Evolutionary conservation across 2,329 filamentous ascomycete genomes (phyloP).

Genomic region (Ophiobolus disseminans): DNA sequence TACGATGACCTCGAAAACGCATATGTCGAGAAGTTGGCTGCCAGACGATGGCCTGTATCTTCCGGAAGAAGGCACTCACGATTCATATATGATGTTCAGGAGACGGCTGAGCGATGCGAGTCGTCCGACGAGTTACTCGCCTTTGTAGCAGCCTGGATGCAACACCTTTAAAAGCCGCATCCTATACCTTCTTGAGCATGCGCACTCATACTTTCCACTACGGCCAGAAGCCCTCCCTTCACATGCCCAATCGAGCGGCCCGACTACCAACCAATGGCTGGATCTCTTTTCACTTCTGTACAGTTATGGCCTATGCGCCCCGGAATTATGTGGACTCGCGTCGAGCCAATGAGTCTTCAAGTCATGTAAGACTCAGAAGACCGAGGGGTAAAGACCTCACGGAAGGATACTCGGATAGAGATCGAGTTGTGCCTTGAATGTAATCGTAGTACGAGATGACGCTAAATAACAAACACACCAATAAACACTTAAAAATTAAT

Average conservation of each 20-base stretch:
- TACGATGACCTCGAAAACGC: constrained; percentile 20
- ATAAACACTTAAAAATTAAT: background rate
- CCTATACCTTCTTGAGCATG: too few species aligned
- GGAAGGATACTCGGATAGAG: background rate
- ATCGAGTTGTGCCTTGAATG: background rate
- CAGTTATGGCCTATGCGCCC: too few species aligned
- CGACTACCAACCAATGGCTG: constrained; percentile 25
- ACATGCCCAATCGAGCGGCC: constrained; percentile 11
- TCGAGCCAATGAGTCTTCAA: too few species aligned
- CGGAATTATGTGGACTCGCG: too few species aligned
- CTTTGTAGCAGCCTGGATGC: constrained; percentile 14
- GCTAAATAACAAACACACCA: background rate
- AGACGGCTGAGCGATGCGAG: constrained; percentile 15
- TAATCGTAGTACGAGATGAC: constrained; percentile 3
- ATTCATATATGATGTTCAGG: constrained; percentile 24
- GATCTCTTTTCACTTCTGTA: too few species aligned
- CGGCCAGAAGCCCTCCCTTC: too few species aligned
- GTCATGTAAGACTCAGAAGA: background rate
- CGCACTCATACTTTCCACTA: background rate
- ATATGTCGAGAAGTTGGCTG: constrained; percentile 30
- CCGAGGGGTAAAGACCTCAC: background rate
- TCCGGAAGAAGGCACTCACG: constrained; percentile 26
- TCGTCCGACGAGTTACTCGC: constrained; percentile 33
- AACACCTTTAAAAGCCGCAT: background rate
- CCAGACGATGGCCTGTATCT: constrained; percentile 34